Base-by-base conservation (phyloP, 805 yeast genomes). In the Candida silvicultrix region DNA sequence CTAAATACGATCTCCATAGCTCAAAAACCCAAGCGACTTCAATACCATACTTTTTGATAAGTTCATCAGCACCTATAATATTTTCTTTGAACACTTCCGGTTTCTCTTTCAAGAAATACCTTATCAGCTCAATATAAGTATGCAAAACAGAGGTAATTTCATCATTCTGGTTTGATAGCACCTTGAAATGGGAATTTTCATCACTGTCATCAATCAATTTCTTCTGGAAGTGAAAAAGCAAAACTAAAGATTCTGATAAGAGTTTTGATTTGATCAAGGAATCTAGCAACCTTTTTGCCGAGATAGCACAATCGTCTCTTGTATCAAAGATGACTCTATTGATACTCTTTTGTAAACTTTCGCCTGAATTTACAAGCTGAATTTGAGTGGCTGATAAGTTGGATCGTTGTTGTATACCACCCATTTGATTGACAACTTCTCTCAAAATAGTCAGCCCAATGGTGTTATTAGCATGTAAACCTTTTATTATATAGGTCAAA, bases 321-420 rank as follows among this genome's bases (percentile, higher is more conserved):
- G 65, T 64, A 48, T 72, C 77, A 48, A 60, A 57, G 43, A 88
- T 82, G 4, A 81, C 74, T 40, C 67, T 63, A 51, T 80, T 78
- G 0, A 81, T 85, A 2, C 75, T 55, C 40, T 68, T 67, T 46
- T 76, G 78, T 46, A 89, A 62, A n/a, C 78, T 66, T 1, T 71
- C 63, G 2, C 85, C 89, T 32, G 86, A 77, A 50, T 83, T 83
- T 35, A 89, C 64, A 66, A 80, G 71, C 41, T 78, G 70, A 23
- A 89, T 73, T 58, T 86, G 95, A 20, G 70, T 70, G 5, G 74
- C 63, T 0, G 89, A 82, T 31, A 89, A 69, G 55, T 89, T 86
- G 12, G 82, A 72, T 29, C 78, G 75, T 37, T 81, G 73, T 51
- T 81, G 83, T 37, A 90, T 77, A 12, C 97, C 97, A 29, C 90